Evolutionary conservation across 345 rosid genomes (phyloP).

Genomic region (Salix arbutifolia): DNA sequence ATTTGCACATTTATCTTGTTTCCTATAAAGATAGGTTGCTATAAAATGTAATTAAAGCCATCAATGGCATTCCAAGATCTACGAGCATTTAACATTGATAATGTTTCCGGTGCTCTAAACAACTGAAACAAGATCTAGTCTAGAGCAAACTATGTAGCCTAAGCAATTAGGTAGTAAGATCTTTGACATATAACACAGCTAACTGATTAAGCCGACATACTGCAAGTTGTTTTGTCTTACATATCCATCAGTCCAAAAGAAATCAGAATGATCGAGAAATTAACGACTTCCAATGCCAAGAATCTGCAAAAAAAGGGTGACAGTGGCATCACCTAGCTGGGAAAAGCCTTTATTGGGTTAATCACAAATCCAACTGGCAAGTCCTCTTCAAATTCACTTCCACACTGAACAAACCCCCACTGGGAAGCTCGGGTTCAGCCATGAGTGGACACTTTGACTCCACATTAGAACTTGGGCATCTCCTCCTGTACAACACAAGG

Average conservation of each 20-base stretch:
- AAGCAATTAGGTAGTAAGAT: conserved; percentile 4
- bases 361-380: conserved; percentile 32
- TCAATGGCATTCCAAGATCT: conserved; percentile 3
- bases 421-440: conserved; percentile 46
- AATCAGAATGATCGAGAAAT: conserved; percentile 6
- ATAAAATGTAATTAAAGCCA: background rate
- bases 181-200: conserved; percentile 4
- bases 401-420: conserved; percentile 24
- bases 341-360: conserved; percentile 32
- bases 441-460: conserved; percentile 46
- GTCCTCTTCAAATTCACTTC: conserved; percentile 41
- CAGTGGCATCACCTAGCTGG: conserved; percentile 18
- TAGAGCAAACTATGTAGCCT: background rate
- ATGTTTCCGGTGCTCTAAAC: background rate
- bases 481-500: conserved; percentile 68
- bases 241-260: conserved; percentile 15
- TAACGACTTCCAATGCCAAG: conserved; percentile 23
- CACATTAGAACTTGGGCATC: conserved; percentile 53
- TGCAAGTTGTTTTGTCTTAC: conserved; percentile 11
- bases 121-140: background rate
- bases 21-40: background rate
- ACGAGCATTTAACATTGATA: background rate
- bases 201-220: conserved; percentile 12
- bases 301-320: conserved; percentile 28
- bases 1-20: background rate